Evolutionary conservation across 2,329 filamentous ascomycete species (phyloP), one percentile per base, ranked within the genome.

Genomic region (Penicillium sp.): DNA sequence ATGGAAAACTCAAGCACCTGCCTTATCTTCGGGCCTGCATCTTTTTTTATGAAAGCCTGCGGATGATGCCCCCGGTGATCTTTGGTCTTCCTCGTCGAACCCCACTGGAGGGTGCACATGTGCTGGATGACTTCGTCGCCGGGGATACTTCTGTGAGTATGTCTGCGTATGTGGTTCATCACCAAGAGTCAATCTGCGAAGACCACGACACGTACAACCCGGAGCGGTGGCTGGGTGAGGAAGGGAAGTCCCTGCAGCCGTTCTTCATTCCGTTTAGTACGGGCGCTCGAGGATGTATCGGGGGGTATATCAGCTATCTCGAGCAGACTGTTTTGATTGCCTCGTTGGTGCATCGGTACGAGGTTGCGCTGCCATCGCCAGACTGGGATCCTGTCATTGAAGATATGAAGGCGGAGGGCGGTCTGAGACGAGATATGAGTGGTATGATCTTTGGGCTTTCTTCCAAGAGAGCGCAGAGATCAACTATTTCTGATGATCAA

Each of bases 1-100:
- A 81, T 58, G 77, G 79, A n/a, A 81, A 78, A 47, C 73, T 82
- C 54, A 78, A 80, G 56, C 69, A 81, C 55, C 69, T 83, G 0
- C 80, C 80, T 0, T 83, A 82, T 64, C 76, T 84, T 4, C 74
- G 76, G 20, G 81, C 79, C 2, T 82, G 77, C 59, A 67, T 83
- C 25, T n/a, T n/a, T n/a, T n/a, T n/a, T n/a, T 80, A 84, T 58
- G 82, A 84, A 61, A 72, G 73, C 0, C 60, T 82, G 4, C 75
- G 80, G 0, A 57, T 82, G 4, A 69, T 67, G 15, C 77, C 79
- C 0, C 76, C 79, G 0, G 74, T 73, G 0, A 68, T 74, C 0
- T 70, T 73, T 15, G 74, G 75, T 0, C 71, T 82, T 6, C 71
- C 75, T 2, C 73, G 80, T 5, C 67, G 72, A 28, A 81, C 79